Evolutionary conservation across 2,329 filamentous ascomycete genomes (phyloP).

Genomic region (Didymella sp.): DNA sequence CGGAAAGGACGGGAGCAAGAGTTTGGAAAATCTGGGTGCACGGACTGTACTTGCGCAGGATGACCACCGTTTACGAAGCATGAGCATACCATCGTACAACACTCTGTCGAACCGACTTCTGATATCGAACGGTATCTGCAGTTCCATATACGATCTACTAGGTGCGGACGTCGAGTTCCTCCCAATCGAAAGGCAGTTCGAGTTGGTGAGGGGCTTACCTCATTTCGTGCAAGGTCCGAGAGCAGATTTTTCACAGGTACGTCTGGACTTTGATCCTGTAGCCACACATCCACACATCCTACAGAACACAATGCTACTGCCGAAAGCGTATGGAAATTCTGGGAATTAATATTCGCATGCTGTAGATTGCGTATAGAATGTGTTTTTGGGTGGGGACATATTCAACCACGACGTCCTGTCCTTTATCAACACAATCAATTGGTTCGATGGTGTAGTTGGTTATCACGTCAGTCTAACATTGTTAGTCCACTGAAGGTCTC

Average conservation of each 20-base stretch:
- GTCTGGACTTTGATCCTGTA: background rate
- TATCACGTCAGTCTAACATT: slow-evolving; percentile 57
- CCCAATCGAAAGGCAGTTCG: background rate
- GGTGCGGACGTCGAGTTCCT: background rate
- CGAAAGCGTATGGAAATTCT: background rate
- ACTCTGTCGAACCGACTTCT: background rate
- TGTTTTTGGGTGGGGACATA: no score
- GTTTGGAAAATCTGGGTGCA: background rate
- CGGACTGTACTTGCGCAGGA: background rate
- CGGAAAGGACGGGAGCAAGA: background rate
- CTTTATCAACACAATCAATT: background rate
- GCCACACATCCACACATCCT: background rate
- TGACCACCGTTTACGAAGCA: slow-evolving; percentile 11
- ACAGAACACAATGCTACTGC: background rate
- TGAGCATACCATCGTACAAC: slow-evolving; percentile 4
- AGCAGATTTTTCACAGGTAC: slow-evolving; percentile 6
- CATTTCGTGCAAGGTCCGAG: background rate
- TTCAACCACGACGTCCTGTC: no score
- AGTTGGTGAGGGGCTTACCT: slow-evolving; percentile 1
- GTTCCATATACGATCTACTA: background rate
- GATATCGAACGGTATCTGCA: background rate
- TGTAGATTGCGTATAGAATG: rapidly evolving
- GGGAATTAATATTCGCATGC: no score
- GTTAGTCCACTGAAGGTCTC: slow-evolving; percentile 23
- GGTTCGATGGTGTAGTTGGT: slow-evolving; percentile 53